These are phyloP conservation scores for Stropharia rugosoannulata DNA, from an alignment of 768 basidiomycete genomes.

Conservation along the genomic window DNA sequence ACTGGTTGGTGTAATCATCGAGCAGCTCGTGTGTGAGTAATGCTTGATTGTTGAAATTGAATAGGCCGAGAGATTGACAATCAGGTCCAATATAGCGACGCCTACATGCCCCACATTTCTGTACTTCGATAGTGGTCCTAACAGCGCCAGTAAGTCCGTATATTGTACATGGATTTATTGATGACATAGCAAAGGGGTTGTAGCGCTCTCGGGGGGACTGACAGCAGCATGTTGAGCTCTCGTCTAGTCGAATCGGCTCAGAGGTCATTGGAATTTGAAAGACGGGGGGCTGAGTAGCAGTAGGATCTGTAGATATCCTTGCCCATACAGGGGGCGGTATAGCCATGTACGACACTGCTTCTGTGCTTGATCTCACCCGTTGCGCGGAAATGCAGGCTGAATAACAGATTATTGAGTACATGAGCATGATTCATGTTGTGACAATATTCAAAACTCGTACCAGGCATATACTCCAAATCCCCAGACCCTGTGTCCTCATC, in stretches of 20 bases:
- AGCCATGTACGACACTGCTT: no score
- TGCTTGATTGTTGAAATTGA: slow-evolving; percentile 32
- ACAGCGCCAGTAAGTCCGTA: slow-evolving; percentile 9
- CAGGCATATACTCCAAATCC: not conserved
- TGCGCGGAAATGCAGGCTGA: no score
- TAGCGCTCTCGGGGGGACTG: slow-evolving; percentile 6
- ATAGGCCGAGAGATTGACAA: slow-evolving; percentile 21
- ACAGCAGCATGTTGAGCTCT: slow-evolving; percentile 7
- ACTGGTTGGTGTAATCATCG: slow-evolving; percentile 31
- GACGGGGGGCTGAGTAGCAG: not conserved
- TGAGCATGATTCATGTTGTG: no score
- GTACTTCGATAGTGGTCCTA: slow-evolving; percentile 10
- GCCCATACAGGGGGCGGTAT: no score
- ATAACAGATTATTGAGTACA: no score
- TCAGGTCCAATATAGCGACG: slow-evolving; percentile 30
- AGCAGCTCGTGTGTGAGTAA: slow-evolving; percentile 32
- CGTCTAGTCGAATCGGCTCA: slow-evolving; percentile 3
- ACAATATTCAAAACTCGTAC: no score
- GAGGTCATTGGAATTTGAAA: not conserved
- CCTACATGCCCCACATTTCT: slow-evolving; percentile 12
- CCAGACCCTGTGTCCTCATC: not conserved
- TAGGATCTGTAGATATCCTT: not conserved
- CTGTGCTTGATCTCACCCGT: no score
- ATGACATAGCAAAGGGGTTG: not conserved
- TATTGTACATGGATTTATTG: slow-evolving; percentile 7